These are phyloP conservation scores for Neophaeococcomyces mojaviensis DNA, from an alignment of 2,329 filamentous ascomycete species.

Conservation along the genomic window DNA sequence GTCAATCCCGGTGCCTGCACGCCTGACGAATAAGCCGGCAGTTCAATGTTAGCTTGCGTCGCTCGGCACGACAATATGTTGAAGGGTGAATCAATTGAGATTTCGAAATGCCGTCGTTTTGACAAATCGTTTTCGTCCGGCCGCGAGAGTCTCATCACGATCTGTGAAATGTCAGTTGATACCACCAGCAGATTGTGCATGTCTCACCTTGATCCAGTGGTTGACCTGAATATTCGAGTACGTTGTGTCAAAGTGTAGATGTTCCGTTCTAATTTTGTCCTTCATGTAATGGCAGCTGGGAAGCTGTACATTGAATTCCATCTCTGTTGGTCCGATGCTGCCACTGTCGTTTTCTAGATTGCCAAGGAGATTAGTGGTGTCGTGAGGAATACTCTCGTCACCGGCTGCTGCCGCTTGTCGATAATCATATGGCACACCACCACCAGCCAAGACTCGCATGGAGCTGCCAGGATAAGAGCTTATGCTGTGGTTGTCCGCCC, in stretches of 20 bases:
- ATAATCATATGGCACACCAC: slow-evolving; percentile 63
- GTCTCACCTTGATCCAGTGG: slow-evolving; percentile 91
- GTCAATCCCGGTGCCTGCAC: slow-evolving; percentile 43
- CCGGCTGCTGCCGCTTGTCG: slow-evolving; percentile 50
- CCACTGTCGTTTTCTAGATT: slow-evolving; percentile 69
- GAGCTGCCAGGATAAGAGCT: slow-evolving; percentile 68
- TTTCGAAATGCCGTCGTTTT: slow-evolving; percentile 85
- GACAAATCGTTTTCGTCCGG: slow-evolving; percentile 68
- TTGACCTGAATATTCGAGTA: slow-evolving; percentile 91
- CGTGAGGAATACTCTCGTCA: slow-evolving; percentile 46
- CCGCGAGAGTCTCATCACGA: slow-evolving; percentile 86
- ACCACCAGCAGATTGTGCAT: too few species aligned
- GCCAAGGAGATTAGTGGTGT: slow-evolving; percentile 66
- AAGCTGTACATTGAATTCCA: slow-evolving; percentile 88
- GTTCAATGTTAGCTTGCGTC: slow-evolving; percentile 79
- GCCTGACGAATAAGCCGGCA: slow-evolving; percentile 69
- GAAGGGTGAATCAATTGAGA: slow-evolving; percentile 92
- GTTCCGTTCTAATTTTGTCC: slow-evolving; percentile 57
- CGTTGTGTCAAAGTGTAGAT: slow-evolving; percentile 81
- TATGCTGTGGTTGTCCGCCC: slow-evolving; percentile 67
- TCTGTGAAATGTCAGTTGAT: slow-evolving; percentile 41
- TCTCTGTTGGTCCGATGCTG: slow-evolving; percentile 74
- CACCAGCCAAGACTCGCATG: slow-evolving; percentile 68
- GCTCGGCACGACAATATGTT: slow-evolving; percentile 88
- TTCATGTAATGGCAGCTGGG: slow-evolving; percentile 80